These are phyloP conservation scores for Ceratobasidium sp. DNA, from an alignment of 1,284 basidiomycete species.

Conservation along the genomic window DNA sequence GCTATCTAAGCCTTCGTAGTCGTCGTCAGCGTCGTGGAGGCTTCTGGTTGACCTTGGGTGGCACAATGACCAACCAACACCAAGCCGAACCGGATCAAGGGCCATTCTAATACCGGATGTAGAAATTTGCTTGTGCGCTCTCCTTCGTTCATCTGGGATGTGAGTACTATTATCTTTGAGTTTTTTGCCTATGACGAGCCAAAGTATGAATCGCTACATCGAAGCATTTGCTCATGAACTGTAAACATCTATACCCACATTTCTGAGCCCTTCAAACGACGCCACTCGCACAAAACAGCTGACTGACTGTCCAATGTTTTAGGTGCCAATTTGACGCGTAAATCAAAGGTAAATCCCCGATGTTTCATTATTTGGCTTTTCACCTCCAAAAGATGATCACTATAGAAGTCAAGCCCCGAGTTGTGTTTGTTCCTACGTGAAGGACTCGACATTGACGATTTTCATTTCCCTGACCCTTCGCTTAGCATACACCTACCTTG, in stretches of 20 bases:
- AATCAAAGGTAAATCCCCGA: slow-evolving; percentile 47
- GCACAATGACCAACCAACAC: slow-evolving; percentile 63
- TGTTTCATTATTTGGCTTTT: slow-evolving; percentile 57
- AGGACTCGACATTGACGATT: slow-evolving; percentile 41
- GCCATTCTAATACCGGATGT: slow-evolving; percentile 36
- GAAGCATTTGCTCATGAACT: slow-evolving; percentile 76
- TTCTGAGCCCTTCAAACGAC: slow-evolving; percentile 65
- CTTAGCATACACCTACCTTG: background rate
- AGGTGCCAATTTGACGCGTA: background rate
- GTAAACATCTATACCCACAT: slow-evolving; percentile 82
- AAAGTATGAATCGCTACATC: slow-evolving; percentile 81
- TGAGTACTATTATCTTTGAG: slow-evolving; percentile 53
- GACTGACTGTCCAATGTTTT: background rate
- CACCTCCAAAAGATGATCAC: slow-evolving; percentile 65
- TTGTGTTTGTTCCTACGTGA: slow-evolving; percentile 60
- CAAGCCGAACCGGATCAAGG: slow-evolving; percentile 40
- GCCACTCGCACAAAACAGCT: background rate
- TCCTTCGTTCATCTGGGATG: slow-evolving; percentile 49
- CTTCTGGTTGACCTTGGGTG: slow-evolving; percentile 65
- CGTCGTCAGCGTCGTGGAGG: slow-evolving; percentile 57
- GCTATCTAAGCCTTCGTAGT: slow-evolving; percentile 6
- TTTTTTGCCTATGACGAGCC: slow-evolving; percentile 64
- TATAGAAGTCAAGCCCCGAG: slow-evolving; percentile 91
- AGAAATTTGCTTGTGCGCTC: slow-evolving; percentile 50
- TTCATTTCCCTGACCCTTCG: slow-evolving; percentile 14